phyloP scores from a whole-genome alignment of 2,329 filamentous ascomycete genomes.

The Akanthomyces uredinophilus region DNA sequence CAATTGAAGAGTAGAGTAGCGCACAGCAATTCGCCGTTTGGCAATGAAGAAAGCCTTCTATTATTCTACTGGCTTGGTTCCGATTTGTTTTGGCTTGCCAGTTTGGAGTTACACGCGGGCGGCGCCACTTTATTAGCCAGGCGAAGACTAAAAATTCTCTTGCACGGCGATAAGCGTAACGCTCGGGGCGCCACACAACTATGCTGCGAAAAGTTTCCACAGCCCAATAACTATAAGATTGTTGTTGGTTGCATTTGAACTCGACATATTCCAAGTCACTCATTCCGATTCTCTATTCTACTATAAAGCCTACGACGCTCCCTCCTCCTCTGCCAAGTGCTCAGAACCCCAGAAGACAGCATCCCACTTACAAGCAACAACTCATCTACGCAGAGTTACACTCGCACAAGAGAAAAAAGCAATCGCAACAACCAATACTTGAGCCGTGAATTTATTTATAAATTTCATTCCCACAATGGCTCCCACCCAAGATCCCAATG shows the following conservation, averaged over 20 bases:
- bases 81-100: not conserved
- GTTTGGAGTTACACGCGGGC: not conserved
- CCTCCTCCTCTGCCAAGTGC: not conserved
- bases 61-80: not conserved
- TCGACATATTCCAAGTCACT: not conserved
- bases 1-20: too few relatives aligned
- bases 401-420: conserved; percentile 1
- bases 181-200: not conserved
- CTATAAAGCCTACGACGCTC: not conserved
- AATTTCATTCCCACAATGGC: not conserved
- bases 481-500: not conserved
- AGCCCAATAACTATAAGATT: not conserved
- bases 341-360: not conserved
- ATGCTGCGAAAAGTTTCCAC: not conserved
- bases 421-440: not conserved
- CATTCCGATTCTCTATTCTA: not conserved
- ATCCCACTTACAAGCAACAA: not conserved
- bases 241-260: not conserved
- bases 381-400: not conserved
- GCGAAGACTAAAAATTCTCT: not conserved
- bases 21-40: too few relatives aligned
- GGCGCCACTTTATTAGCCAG: not conserved
- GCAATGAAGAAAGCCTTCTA: too few relatives aligned
- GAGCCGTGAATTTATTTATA: not conserved
- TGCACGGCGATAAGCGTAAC: not conserved